Evolutionary conservation across 2,329 filamentous ascomycete genomes (phyloP).

Genomic region (Hypoxylon sp.): DNA sequence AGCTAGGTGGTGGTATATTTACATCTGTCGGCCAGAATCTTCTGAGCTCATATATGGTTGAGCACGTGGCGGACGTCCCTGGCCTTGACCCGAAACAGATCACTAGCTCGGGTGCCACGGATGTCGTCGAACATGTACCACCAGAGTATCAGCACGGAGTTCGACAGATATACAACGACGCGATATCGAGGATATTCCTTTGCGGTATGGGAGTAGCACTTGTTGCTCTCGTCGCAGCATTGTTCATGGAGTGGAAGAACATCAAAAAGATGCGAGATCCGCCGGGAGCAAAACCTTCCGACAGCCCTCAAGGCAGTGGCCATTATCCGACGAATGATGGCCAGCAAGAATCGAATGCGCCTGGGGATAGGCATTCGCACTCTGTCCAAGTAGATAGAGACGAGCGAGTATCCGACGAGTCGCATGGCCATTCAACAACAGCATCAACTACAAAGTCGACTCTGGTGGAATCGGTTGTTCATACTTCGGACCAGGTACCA

Average conservation of each 20-base stretch:
- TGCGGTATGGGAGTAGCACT: conserved; percentile 60
- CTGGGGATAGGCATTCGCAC: background rate
- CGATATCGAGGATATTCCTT: conserved; percentile 63
- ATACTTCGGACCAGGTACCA: background rate
- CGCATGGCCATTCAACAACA: background rate
- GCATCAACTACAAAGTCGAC: conserved; percentile 3
- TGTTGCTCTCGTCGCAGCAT: conserved; percentile 58
- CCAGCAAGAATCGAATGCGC: conserved; percentile 2
- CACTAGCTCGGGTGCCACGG: conserved; percentile 54
- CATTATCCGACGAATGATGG: conserved; percentile 3
- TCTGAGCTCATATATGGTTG: conserved; percentile 47
- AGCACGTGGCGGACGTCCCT: conserved; percentile 44
- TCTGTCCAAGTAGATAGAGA: conserved; percentile 11
- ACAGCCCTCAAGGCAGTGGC: conserved; percentile 5
- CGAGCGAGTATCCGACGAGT: conserved; percentile 10
- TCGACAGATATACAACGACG: conserved; percentile 63
- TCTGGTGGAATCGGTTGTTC: conserved; percentile 4
- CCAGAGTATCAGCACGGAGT: conserved; percentile 56
- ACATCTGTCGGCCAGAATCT: conserved; percentile 56
- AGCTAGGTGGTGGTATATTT: conserved; percentile 56
- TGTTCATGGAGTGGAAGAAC: conserved; percentile 66
- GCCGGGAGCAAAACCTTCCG: background rate
- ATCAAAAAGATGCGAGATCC: conserved; percentile 56
- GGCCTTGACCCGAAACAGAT: conserved; percentile 47
- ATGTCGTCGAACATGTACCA: conserved; percentile 59